A percentile compares a stretch with the other conserved stretches of the same genome.
phyloP scores from a whole-genome alignment of 2,329 filamentous ascomycete species.

The Incumbomyces lentus region DNA sequence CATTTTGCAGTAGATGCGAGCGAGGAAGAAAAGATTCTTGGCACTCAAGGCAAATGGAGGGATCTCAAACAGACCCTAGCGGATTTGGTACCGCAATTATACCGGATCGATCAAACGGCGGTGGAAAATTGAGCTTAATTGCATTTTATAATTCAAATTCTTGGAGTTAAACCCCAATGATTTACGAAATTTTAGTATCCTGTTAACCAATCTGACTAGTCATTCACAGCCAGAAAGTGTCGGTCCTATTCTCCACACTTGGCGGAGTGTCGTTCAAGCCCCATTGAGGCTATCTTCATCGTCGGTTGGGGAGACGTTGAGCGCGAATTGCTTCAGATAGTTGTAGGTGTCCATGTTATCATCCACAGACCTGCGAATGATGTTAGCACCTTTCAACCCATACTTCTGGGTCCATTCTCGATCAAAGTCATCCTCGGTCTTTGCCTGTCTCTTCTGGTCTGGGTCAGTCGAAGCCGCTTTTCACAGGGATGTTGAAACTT shows the following conservation, averaged over 20 bases:
- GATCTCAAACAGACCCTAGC: slow-evolving; percentile 17
- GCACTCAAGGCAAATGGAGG: slow-evolving; percentile 26
- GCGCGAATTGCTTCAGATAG: slow-evolving; percentile 55
- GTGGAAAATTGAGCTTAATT: too few species aligned
- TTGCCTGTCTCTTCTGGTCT: slow-evolving; percentile 24
- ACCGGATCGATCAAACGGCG: neutral
- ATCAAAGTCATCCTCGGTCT: slow-evolving; percentile 46
- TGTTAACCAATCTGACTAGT: too few species aligned
- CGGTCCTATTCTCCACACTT: slow-evolving; percentile 20
- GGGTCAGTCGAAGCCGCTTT: slow-evolving; percentile 18
- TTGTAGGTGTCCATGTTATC: slow-evolving; percentile 51
- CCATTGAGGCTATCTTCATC: neutral
- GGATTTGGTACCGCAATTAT: slow-evolving; percentile 17
- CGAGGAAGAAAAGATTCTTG: slow-evolving; percentile 36
- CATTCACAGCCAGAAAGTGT: too few species aligned
- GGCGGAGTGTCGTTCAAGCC: slow-evolving; percentile 18
- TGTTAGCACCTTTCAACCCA: slow-evolving; percentile 47
- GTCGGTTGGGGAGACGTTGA: slow-evolving; percentile 21
- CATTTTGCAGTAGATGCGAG: slow-evolving; percentile 40
- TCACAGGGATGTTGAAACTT: slow-evolving; percentile 18
- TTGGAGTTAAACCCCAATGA: too few species aligned
- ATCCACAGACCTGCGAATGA: slow-evolving; percentile 50
- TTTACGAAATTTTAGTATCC: too few species aligned
- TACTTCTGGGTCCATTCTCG: slow-evolving; percentile 52
- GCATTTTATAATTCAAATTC: too few species aligned